Base-by-base conservation (phyloP, 768 basidiomycete genomes). In the Kockovaella imperatae region DNA sequence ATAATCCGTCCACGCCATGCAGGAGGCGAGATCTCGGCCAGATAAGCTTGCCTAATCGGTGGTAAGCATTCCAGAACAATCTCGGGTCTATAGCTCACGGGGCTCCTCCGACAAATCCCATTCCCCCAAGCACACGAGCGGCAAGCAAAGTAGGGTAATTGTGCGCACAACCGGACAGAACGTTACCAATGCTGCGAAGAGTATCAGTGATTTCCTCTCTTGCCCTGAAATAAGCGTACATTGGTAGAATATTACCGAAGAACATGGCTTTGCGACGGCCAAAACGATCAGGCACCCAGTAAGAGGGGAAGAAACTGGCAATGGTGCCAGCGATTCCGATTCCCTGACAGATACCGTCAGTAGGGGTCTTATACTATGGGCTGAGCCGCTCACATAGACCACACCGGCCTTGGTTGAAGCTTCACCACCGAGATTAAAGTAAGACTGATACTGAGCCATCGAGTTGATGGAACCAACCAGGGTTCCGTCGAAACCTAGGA, bases 401-500 rank as follows among this genome's bases (percentile, higher is more conserved):
- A 79, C 77, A 26, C 76, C 57, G 14, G 77, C 77, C 53, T 73
- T 74, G 13, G 72, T 69, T 14, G 76, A 73, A 44, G 76, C 73
- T n/a, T n/a, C n/a, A 25, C 72, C 68, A 4, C 53, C 63, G 70
- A 78, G 48, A 24, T 74, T 74, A 53, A 79, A 79, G 56, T 75
- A 79, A 17, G 24, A 11, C 52, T 77, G 77, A 52, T 60, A 67
- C 41, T 67, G 66, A 28, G 59, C 52, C 77, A 79, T 78, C 44
- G 72, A 71, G 56, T 79, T 78, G 63, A 78, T 75, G 45, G 76
- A 76, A 29, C 75, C 73, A 77, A 78, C 77, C 42, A 77, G 76
- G 34, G 78, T 79, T 13, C 74, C 74, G 57, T 79, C 78, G 52
- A 79, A 78, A 5, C 78, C 78, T 49, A 39, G 11, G 35, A 25